Evolutionary conservation across 192 early-diverging fungal species (phyloP), one percentile per base, ranked within the genome.

Genomic region (Backusella tarrabulga): DNA sequence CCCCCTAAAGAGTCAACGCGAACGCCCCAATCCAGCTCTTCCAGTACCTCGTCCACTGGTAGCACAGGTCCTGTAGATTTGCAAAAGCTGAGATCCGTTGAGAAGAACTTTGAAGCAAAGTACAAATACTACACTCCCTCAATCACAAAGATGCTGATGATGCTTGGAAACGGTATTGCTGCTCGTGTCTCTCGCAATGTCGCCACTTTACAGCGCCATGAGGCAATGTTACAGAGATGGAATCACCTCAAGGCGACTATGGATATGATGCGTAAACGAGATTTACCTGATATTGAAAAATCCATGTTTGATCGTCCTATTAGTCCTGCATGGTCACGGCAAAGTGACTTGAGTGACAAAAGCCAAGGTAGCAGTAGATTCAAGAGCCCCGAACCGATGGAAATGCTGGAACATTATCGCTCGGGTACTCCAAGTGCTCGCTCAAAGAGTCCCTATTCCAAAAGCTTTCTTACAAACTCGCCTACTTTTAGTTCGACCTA

Each of bases 91-190:
- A 83, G 85, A 60, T 81, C 80, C 17, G 81, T 86, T 67, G 85
- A 84, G 74, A 88, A 90, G 72, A 83, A 78, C 1, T 90, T 90
- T 60, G 89, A 90, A 69, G 83, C 83, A 17, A 88, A 87, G 78
- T 81, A 86, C 60, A 88, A 88, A 75, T 87, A 88, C 77, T 90
- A 86, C 50, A 77, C 85, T 19, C 87, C 87, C 14, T 80, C 86
- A 11, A 84, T 90, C n/a, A 84, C 80, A 68, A 84, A 86, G 78
- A 87, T 90, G 87, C 76, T 90, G 9, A 81, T 80, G 32, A 87
- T 86, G 83, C 83, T 90, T 32, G 87, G 85, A 32, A 85, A 80
- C 60, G 86, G 83, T 19, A 90, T 90, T 44, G 84, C 87, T 36
- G 78, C 81, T n/a, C 81, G 86, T 26, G 84, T 79, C 4, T 83